A percentile compares a stretch with the other conserved stretches of the same genome.
phyloP scores from a whole-genome alignment of 2,329 filamentous ascomycete species.

The Teratosphaeria viscida region DNA sequence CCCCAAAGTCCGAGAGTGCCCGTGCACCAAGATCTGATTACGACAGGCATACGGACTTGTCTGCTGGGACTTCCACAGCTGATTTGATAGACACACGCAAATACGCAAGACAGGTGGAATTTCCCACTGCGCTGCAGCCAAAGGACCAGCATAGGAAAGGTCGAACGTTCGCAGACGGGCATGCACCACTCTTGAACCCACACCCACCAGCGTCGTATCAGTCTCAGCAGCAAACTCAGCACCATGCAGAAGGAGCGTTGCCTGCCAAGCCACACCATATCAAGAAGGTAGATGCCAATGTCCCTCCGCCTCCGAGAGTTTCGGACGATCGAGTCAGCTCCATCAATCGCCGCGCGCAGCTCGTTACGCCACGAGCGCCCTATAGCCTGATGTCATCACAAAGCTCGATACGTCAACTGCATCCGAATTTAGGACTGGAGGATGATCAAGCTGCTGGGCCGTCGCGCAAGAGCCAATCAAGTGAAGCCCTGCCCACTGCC shows the following conservation, averaged over 20 bases:
- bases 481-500: neutral
- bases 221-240: neutral
- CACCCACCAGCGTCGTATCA: neutral
- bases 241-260: neutral
- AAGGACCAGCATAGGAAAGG: neutral
- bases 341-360: neutral
- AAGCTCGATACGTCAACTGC: neutral
- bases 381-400: neutral
- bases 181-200: neutral
- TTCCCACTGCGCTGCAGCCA: neutral
- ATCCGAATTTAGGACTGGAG: neutral
- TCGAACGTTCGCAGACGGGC: neutral
- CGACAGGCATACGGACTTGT: neutral
- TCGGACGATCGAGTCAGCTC: neutral
- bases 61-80: neutral
- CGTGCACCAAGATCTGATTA: neutral
- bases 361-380: neutral
- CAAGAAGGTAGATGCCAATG: neutral
- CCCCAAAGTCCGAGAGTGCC: neutral
- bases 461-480: neutral
- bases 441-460: neutral
- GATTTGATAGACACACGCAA: neutral
- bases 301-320: neutral
- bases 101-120: neutral
- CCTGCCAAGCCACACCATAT: neutral